A percentile compares a stretch with the other conserved stretches of the same genome.
These are phyloP conservation scores for Adiantum capillusveneris DNA, from an alignment of 75 land plant genomes.

Conservation along the genomic window DNA sequence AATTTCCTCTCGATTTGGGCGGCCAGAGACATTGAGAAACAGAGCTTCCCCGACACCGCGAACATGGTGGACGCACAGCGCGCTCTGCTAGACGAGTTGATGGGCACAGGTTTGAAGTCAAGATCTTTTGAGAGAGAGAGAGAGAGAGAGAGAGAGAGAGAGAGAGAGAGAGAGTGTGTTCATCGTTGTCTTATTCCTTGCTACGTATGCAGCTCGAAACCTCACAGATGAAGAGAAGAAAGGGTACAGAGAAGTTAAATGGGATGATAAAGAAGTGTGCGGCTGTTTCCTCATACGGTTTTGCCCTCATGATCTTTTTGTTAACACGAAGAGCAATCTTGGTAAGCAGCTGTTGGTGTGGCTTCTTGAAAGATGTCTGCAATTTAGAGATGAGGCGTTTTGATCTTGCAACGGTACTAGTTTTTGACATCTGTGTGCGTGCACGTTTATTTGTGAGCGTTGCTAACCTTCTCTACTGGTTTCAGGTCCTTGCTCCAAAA, in stretches of 20 bases:
- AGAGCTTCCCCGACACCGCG: too few species aligned
- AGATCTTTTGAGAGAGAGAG: too few species aligned
- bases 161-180: not conserved
- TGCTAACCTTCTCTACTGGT: not conserved
- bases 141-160: not conserved
- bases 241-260: constrained; percentile 55
- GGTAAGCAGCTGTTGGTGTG: constrained; percentile 32
- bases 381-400: too few species aligned
- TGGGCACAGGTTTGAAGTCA: constrained; percentile 60
- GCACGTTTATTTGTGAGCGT: too few species aligned
- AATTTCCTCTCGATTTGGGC: too few species aligned
- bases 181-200: not conserved
- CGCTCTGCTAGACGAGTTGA: constrained; percentile 86
- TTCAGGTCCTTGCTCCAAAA: constrained; percentile 73
- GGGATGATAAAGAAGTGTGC: constrained; percentile 93
- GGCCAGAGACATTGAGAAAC: too few species aligned
- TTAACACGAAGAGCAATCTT: constrained; percentile 86
- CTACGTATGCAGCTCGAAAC: constrained; percentile 49
- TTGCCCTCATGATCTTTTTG: constrained; percentile 92
- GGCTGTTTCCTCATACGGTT: constrained; percentile 75
- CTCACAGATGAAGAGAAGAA: constrained; percentile 88
- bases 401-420: too few species aligned
- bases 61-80: constrained; percentile 90
- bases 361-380: not conserved
- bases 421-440: too few species aligned